Conservation (phyloP, 2,329 filamentous ascomycete species). For the Cordyceps tenuipes region DNA sequence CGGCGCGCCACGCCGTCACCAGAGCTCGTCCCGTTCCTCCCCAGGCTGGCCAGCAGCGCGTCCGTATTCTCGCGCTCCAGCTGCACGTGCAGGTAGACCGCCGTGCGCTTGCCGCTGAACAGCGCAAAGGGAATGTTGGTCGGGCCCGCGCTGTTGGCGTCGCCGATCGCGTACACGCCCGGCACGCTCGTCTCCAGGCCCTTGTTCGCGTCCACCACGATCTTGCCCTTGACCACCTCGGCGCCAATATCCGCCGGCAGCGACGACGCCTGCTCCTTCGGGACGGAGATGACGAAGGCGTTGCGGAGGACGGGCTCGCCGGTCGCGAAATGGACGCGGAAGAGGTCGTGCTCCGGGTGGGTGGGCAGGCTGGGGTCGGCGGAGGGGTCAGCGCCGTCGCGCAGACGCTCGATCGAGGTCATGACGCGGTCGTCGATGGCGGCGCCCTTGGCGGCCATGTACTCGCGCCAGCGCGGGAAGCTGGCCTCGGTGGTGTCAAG, state of each 20-base stretch:
- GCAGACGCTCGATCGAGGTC: conserved; percentile 36
- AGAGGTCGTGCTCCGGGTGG: conserved; percentile 43
- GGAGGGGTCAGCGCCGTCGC: conserved; percentile 27
- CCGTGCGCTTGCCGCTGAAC: conserved; percentile 49
- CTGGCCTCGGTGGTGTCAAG: conserved; percentile 30
- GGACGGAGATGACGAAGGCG: conserved; percentile 44
- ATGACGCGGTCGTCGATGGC: conserved; percentile 50
- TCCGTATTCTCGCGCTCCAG: conserved; percentile 33
- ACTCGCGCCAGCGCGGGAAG: conserved; percentile 39
- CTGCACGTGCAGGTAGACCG: conserved; percentile 46
- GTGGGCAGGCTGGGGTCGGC: conserved; percentile 34
- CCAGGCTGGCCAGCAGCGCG: conserved; percentile 24
- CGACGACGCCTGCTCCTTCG: conserved; percentile 37
- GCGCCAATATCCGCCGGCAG: conserved; percentile 42
- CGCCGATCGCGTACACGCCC: conserved; percentile 51
- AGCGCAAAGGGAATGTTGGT: conserved; percentile 56
- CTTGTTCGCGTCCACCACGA: conserved; percentile 32
- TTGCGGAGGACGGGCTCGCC: conserved; percentile 37
- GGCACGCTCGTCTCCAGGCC: conserved; percentile 42
- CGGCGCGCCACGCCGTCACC: conserved; percentile 15
- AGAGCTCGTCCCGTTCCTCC: background rate
- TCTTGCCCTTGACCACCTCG: conserved; percentile 32
- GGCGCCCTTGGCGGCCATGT: conserved; percentile 42
- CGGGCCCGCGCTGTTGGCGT: conserved; percentile 50
- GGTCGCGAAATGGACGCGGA: conserved; percentile 43